A percentile compares a stretch with the other conserved stretches of the same genome.
Conservation (phyloP, 1,284 basidiomycete species). For the Vanrija pseudolonga region DNA sequence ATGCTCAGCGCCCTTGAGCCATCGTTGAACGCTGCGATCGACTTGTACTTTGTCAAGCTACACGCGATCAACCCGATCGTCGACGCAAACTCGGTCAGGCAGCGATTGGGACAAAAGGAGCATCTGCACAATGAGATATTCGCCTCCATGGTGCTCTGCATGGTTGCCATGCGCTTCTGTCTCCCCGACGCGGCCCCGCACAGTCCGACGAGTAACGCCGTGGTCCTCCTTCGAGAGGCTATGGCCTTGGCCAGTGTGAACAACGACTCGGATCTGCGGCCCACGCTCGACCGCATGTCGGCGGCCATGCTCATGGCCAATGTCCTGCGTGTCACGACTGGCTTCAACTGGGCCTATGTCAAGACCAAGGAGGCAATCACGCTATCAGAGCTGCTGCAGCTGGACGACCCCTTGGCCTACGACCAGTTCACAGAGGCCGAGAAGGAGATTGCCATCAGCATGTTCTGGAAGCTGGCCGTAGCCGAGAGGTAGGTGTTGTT, state of each 20-base stretch:
- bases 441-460: background rate
- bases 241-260: background rate
- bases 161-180: background rate
- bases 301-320: background rate
- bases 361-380: background rate
- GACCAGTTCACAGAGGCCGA: background rate
- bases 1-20: background rate
- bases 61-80: background rate
- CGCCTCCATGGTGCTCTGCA: background rate
- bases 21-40: background rate
- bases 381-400: background rate
- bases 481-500: background rate
- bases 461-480: background rate
- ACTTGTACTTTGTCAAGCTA: background rate
- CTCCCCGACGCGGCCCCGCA: background rate
- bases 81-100: background rate
- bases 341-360: background rate
- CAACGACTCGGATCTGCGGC: background rate
- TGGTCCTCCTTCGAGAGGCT: background rate
- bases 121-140: conserved; percentile 1
- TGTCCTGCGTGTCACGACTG: background rate
- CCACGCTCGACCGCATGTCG: background rate
- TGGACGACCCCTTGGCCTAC: background rate
- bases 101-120: background rate
- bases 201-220: background rate